Conservation (phyloP, 2,329 filamentous ascomycete genomes). For the Penicillium sp. region DNA sequence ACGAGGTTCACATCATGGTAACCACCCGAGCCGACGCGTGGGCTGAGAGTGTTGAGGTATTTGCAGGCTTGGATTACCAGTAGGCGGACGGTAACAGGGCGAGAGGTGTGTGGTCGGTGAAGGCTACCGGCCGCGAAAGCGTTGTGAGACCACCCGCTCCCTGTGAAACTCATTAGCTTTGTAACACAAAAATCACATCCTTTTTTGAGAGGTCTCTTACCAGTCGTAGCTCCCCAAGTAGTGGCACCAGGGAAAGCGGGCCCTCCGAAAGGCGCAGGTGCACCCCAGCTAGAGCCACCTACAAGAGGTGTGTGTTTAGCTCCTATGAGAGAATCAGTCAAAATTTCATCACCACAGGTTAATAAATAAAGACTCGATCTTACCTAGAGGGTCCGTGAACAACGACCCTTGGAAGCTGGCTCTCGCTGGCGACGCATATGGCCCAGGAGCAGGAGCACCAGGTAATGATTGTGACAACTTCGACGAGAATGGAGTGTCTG, state of each 20-base stretch:
- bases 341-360: neutral
- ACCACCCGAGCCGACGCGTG: conserved; percentile 58
- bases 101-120: conserved; percentile 62
- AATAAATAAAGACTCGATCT: conserved; percentile 7
- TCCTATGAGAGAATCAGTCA: conserved; percentile 35
- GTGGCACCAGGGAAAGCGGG: conserved; percentile 44
- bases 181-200: neutral
- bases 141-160: conserved; percentile 54
- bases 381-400: conserved; percentile 51
- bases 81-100: conserved; percentile 72
- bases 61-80: conserved; percentile 82
- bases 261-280: conserved; percentile 44
- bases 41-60: conserved; percentile 55
- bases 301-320: conserved; percentile 44
- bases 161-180: conserved; percentile 37
- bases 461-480: conserved; percentile 52
- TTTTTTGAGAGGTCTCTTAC: conserved; percentile 32
- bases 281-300: conserved; percentile 38
- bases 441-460: conserved; percentile 61
- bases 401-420: conserved; percentile 51
- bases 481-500: conserved; percentile 70
- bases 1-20: conserved; percentile 73
- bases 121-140: conserved; percentile 57
- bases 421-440: conserved; percentile 48
- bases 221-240: conserved; percentile 48